Conservation (phyloP, 345 rosid genomes). For the Eucalyptus cloeziana region DNA sequence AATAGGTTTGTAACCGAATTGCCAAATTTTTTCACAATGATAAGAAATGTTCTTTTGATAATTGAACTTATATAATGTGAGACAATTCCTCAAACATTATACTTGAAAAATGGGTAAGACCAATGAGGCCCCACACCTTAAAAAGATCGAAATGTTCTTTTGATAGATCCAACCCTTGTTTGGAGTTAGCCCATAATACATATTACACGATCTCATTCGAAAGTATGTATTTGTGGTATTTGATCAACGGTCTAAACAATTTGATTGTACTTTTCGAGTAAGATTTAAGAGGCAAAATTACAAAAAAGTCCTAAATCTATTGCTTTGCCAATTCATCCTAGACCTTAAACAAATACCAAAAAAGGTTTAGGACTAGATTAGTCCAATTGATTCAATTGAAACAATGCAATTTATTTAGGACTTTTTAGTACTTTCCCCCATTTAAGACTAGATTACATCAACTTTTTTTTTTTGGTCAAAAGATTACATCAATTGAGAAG, state of each 20-base stretch:
- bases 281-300: neutral
- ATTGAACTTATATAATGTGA: neutral
- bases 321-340: neutral
- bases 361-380: neutral
- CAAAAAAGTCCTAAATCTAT: neutral
- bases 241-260: neutral
- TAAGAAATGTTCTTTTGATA: neutral
- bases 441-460: neutral
- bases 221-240: neutral
- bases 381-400: too few species aligned
- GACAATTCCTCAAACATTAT: neutral
- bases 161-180: neutral
- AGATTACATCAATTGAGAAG: neutral
- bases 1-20: rapidly evolving
- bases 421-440: too few species aligned
- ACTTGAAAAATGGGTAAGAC: neutral
- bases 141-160: too few species aligned
- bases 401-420: neutral
- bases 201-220: neutral
- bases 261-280: neutral
- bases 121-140: neutral
- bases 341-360: neutral
- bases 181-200: neutral
- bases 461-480: too few species aligned
- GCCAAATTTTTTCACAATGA: rapidly evolving